phyloP scores from a whole-genome alignment of 208 protist species.

The Acanthamoeba sp. region DNA sequence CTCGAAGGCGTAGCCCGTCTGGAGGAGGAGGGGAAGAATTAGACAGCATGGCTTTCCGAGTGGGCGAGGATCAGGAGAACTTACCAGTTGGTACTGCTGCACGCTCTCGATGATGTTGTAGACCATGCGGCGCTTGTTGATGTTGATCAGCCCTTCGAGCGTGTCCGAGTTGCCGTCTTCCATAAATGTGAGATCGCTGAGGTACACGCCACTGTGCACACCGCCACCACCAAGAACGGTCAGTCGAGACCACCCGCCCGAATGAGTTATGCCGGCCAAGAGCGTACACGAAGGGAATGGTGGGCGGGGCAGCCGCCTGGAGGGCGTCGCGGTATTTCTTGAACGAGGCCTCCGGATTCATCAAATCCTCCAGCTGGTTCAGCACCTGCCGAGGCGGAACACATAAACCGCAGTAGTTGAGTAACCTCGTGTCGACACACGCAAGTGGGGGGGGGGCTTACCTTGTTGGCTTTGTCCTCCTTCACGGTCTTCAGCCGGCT shows the following conservation, averaged over 20 bases:
- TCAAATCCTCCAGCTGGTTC: conserved; percentile 71
- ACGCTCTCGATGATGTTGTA: conserved; percentile 70
- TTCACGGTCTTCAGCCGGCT: conserved; percentile 62
- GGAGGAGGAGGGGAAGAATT: background rate
- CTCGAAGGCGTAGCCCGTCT: conserved; percentile 51
- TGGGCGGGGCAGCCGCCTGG: conserved; percentile 67
- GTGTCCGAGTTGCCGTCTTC: conserved; percentile 85
- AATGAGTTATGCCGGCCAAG: background rate
- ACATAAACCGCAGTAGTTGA: background rate
- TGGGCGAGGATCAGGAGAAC: background rate
- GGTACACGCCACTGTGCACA: conserved; percentile 75
- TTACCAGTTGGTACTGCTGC: conserved; percentile 48
- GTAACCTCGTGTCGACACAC: too few relatives aligned
- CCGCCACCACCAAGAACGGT: background rate
- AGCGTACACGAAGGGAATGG: conserved; percentile 74
- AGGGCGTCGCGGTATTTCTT: conserved; percentile 72
- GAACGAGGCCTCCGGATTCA: conserved; percentile 70
- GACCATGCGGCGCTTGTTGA: conserved; percentile 69
- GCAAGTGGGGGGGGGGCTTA: background rate
- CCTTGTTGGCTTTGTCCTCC: conserved; percentile 60
- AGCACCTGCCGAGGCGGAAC: background rate
- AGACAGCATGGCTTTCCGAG: background rate
- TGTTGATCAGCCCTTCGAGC: conserved; percentile 76
- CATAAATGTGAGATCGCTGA: conserved; percentile 87
- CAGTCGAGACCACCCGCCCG: background rate